Conservation (phyloP, 176 grass and related monocot genomes). For the Aegilops longissima region DNA sequence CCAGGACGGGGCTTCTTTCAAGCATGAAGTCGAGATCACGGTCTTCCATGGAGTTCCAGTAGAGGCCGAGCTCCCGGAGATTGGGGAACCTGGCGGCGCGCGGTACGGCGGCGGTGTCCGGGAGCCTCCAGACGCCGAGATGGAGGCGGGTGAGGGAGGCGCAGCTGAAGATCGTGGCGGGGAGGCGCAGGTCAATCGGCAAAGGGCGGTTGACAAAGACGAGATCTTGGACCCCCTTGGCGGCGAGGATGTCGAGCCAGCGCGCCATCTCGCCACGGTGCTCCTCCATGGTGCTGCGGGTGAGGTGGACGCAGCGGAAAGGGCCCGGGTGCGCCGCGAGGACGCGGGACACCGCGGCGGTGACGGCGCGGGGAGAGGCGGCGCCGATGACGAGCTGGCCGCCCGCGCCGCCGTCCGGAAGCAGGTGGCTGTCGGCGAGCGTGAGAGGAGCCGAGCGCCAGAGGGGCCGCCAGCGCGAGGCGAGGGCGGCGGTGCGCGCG, state of each 20-base stretch:
- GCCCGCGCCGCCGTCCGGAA: neutral
- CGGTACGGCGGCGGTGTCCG: neutral
- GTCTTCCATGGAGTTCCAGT: neutral
- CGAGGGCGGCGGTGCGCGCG: neutral
- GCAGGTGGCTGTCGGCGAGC: neutral
- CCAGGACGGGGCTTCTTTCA: conserved; percentile 6
- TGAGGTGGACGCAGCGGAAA: neutral
- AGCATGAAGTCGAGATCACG: conserved; percentile 22
- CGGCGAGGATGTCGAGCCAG: neutral
- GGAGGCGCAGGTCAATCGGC: neutral
- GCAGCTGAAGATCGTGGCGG: neutral
- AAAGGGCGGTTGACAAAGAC: neutral
- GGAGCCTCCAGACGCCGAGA: conserved; percentile 4
- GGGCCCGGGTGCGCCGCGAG: neutral
- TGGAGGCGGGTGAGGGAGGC: neutral
- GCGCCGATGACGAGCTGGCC: neutral
- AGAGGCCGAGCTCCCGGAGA: neutral
- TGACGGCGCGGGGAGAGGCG: neutral
- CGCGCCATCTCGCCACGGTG: neutral
- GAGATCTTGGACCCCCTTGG: neutral
- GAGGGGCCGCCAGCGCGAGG: neutral
- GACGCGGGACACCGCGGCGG: neutral
- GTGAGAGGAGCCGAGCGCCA: neutral
- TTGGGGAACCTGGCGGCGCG: neutral
- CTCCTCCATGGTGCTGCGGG: neutral